Percentiles rank a stretch among this genome's conserved stretches.
Evolutionary conservation across 805 yeast genomes (phyloP).

Genomic region (Yamadazyma kitorensis): DNA sequence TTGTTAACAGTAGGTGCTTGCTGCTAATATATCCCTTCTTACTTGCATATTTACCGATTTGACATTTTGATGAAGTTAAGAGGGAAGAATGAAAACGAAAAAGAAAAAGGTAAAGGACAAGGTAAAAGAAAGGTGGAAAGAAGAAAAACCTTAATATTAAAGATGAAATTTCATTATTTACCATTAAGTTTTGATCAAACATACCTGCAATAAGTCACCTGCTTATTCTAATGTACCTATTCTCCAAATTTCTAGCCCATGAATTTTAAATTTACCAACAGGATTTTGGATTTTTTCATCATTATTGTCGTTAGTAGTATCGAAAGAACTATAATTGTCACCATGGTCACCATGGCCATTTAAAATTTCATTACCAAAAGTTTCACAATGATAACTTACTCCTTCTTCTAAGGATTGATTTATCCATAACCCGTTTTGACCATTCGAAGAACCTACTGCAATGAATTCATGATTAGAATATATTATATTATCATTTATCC

Average conservation of each 20-base stretch:
- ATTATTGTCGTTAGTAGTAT: conserved; percentile 26
- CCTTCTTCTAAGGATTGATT: conserved; percentile 75
- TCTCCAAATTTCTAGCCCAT: conserved; percentile 85
- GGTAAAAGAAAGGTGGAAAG: too few species aligned
- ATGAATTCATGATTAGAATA: conserved; percentile 76
- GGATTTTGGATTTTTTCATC: background rate
- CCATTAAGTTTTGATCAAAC: too few species aligned
- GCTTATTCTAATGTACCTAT: conserved; percentile 40
- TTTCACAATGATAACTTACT: conserved; percentile 71
- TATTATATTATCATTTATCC: conserved; percentile 79
- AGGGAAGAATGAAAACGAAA: too few species aligned
- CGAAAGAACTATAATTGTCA: too few species aligned
- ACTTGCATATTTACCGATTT: too few species aligned
- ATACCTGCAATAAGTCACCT: background rate
- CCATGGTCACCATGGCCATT: conserved; percentile 18
- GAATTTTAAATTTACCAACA: conserved; percentile 62
- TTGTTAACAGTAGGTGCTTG: too few species aligned
- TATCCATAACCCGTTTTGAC: conserved; percentile 88
- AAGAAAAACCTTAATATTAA: too few species aligned
- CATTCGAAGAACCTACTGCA: conserved; percentile 89
- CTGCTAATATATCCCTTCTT: too few species aligned
- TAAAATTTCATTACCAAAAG: conserved; percentile 87
- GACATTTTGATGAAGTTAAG: too few species aligned
- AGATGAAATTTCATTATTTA: too few species aligned
- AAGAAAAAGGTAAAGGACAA: too few species aligned